phyloP scores from a whole-genome alignment of 1,284 basidiomycete species.

The Trichosporon coremiiforme region DNA sequence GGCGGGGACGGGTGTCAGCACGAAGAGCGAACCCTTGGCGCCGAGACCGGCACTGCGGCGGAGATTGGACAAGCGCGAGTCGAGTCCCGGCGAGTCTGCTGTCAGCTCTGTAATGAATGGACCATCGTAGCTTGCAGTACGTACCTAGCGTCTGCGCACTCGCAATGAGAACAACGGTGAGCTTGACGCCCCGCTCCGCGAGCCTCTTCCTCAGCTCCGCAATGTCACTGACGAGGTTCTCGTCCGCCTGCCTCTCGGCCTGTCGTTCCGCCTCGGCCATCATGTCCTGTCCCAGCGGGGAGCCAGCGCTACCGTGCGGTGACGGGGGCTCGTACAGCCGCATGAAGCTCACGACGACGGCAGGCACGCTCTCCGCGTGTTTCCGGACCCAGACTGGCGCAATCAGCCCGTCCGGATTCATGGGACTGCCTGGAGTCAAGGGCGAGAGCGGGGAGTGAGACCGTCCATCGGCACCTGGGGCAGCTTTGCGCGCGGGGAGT shows the following conservation, averaged over 20 bases:
- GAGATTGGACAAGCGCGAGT: slow-evolving; percentile 79
- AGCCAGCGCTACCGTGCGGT: slow-evolving; percentile 30
- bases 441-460: slow-evolving; percentile 86
- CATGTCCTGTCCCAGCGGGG: slow-evolving; percentile 29
- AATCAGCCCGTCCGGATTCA: slow-evolving; percentile 91
- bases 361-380: slow-evolving; percentile 84
- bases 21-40: slow-evolving; percentile 87
- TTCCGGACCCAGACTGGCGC: slow-evolving; percentile 97
- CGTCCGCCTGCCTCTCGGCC: slow-evolving; percentile 72
- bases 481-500: slow-evolving; percentile 82
- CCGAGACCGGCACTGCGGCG: slow-evolving; percentile 84
- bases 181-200: slow-evolving; percentile 83
- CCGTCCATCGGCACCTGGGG: slow-evolving; percentile 43
- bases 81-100: slow-evolving; percentile 79
- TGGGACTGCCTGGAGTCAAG: slow-evolving; percentile 78
- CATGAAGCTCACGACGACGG: slow-evolving; percentile 87
- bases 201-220: slow-evolving; percentile 73
- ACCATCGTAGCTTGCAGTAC: slow-evolving; percentile 33
- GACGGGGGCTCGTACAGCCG: slow-evolving; percentile 70
- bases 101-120: slow-evolving; percentile 4
- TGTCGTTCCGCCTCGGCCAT: slow-evolving; percentile 51
- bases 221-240: slow-evolving; percentile 75
- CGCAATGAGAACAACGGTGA: slow-evolving; percentile 92
- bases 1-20: slow-evolving; percentile 83
- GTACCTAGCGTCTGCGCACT: slow-evolving; percentile 77